Percentiles rank a stretch among this genome's conserved stretches.
Conservation (phyloP, 2,329 filamentous ascomycete genomes). For the Leptographium lundbergii region DNA sequence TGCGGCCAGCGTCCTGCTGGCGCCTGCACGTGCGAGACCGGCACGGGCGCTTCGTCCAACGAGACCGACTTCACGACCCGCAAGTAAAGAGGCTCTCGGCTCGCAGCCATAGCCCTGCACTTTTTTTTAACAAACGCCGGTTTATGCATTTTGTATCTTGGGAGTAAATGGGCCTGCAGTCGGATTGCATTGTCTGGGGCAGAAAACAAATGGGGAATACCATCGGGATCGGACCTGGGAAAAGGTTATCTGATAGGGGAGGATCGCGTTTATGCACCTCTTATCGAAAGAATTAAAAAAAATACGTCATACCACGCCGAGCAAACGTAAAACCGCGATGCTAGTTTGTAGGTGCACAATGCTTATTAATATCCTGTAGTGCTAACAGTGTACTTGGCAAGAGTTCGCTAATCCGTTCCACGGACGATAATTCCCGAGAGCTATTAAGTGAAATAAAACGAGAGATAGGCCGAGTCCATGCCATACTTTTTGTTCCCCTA, state of each 20-base stretch:
- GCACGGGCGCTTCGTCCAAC: conserved; percentile 42
- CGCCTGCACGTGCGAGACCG: conserved; percentile 73
- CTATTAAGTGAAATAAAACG: neutral
- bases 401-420: neutral
- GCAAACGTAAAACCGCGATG: too few relatives aligned
- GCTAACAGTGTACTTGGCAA: neutral
- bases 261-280: neutral
- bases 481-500: neutral
- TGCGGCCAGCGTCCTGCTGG: conserved; percentile 72
- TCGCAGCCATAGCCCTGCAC: too few relatives aligned
- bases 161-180: neutral
- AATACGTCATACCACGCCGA: neutral
- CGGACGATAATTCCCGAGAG: neutral
- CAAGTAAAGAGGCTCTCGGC: conserved; percentile 21
- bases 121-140: too few relatives aligned
- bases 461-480: neutral
- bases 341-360: too few relatives aligned
- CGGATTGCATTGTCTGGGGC: neutral
- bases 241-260: neutral
- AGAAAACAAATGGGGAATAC: neutral
- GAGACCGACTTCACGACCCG: conserved; percentile 84
- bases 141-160: neutral
- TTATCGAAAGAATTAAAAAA: neutral
- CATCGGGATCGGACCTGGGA: neutral
- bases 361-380: neutral